These are phyloP conservation scores for Blastobotrys aristatus DNA, from an alignment of 1,139 yeast genomes.

Conservation along the genomic window DNA sequence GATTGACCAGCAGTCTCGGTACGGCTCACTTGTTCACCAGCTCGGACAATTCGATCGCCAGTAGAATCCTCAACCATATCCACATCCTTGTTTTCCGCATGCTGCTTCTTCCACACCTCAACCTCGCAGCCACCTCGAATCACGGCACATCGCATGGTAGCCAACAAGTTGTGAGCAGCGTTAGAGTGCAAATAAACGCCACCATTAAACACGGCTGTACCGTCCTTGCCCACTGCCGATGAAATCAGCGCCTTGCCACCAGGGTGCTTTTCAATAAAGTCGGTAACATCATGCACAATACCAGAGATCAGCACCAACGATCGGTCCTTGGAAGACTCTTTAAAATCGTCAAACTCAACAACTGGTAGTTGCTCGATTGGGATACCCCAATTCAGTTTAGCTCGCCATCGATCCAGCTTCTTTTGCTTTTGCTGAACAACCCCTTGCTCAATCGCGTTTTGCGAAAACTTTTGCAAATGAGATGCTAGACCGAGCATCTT, in stretches of 20 bases:
- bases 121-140: slow-evolving; percentile 82
- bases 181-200: slow-evolving; percentile 96
- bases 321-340: slow-evolving; percentile 54
- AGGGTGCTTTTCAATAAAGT: slow-evolving; percentile 88
- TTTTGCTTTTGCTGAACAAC: slow-evolving; percentile 93
- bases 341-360: slow-evolving; percentile 82
- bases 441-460: slow-evolving; percentile 95
- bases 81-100: slow-evolving; percentile 51
- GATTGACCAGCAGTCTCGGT: slow-evolving; percentile 31
- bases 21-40: slow-evolving; percentile 55
- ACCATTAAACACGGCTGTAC: slow-evolving; percentile 95
- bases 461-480: slow-evolving; percentile 88
- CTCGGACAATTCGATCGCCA: slow-evolving; percentile 52
- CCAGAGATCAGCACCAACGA: slow-evolving; percentile 83
- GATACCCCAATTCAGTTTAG: slow-evolving; percentile 87
- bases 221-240: slow-evolving; percentile 92
- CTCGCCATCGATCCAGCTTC: slow-evolving; percentile 79
- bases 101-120: slow-evolving; percentile 68
- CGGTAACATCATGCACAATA: slow-evolving; percentile 86
- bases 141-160: slow-evolving; percentile 94
- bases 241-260: slow-evolving; percentile 90
- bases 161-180: slow-evolving; percentile 94
- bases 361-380: slow-evolving; percentile 80
- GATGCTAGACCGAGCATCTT: slow-evolving; percentile 82
- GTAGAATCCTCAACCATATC: slow-evolving; percentile 47